phyloP scores from a whole-genome alignment of 371 early-diverging fungal genomes.

The Lichtheimia corymbifera region DNA sequence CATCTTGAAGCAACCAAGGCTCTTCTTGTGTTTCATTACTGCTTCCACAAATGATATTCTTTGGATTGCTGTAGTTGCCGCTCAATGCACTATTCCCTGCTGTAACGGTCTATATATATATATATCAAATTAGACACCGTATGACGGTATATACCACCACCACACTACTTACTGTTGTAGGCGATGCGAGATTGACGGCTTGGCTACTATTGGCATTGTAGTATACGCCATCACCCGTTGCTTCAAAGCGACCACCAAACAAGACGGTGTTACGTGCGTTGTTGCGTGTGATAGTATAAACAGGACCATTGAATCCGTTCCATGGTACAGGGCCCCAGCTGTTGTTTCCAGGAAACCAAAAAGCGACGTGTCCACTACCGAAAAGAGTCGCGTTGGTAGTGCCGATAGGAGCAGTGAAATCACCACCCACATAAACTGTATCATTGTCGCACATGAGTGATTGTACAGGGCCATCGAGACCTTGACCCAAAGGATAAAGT shows the following conservation, averaged over 20 bases:
- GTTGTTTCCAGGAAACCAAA: conserved; percentile 37
- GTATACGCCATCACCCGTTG: conserved; percentile 43
- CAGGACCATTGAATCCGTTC: conserved; percentile 51
- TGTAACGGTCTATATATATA: conserved; percentile 33
- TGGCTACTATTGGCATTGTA: conserved; percentile 33
- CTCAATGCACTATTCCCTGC: conserved; percentile 42
- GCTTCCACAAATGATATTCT: conserved; percentile 31
- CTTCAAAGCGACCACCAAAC: conserved; percentile 48
- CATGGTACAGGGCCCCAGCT: conserved; percentile 59
- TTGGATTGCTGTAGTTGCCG: conserved; percentile 31
- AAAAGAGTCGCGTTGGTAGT: conserved; percentile 17
- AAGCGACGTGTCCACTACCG: conserved; percentile 49
- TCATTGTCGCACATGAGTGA: conserved; percentile 60
- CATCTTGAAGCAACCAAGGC: conserved; percentile 69
- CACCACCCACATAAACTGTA: conserved; percentile 58
- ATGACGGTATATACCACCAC: neutral
- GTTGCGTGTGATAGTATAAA: conserved; percentile 39
- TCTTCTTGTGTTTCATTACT: conserved; percentile 18
- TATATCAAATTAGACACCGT: conserved; percentile 7
- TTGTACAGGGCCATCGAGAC: conserved; percentile 69
- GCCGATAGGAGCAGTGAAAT: conserved; percentile 39
- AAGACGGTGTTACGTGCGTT: conserved; percentile 23
- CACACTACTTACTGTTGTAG: conserved; percentile 27
- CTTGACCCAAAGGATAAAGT: conserved; percentile 54
- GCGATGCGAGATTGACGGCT: conserved; percentile 29